Percentiles rank a stretch among this genome's conserved stretches.
Conservation (phyloP, 2,329 filamentous ascomycete species). For the Sarocladium strictum region DNA sequence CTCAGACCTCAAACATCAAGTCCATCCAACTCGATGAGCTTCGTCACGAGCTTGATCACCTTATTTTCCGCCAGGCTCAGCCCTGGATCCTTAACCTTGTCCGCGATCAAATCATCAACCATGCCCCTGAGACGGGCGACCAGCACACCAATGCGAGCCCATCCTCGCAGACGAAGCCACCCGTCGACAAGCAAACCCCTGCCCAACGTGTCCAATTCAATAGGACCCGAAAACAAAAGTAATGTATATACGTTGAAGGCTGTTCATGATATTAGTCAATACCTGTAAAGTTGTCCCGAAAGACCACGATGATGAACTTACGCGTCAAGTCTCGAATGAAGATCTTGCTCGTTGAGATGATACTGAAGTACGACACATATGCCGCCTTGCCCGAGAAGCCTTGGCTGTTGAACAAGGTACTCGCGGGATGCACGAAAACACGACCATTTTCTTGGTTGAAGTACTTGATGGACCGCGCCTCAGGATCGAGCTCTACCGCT, state of each 20-base stretch:
- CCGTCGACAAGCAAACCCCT: constrained; percentile 85
- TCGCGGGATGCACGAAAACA: constrained; percentile 89
- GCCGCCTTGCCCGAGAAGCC: constrained; percentile 67
- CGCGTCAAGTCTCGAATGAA: constrained; percentile 88
- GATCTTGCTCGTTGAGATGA: constrained; percentile 87
- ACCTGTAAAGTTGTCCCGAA: neutral
- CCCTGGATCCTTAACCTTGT: constrained; percentile 71
- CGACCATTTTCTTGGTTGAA: constrained; percentile 80
- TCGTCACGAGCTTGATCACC: constrained; percentile 71
- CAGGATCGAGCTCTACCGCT: constrained; percentile 86
- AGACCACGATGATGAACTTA: constrained; percentile 39
- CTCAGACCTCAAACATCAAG: constrained; percentile 50
- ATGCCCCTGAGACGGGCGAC: constrained; percentile 77
- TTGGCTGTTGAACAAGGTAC: constrained; percentile 78
- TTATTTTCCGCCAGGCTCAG: constrained; percentile 52
- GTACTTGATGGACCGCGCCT: constrained; percentile 87
- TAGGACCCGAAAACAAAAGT: constrained; percentile 79
- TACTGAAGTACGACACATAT: constrained; percentile 85
- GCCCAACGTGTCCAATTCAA: constrained; percentile 81
- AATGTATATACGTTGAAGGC: constrained; percentile 86
- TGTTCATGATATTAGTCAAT: constrained; percentile 24
- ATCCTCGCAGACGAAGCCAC: constrained; percentile 80
- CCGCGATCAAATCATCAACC: constrained; percentile 77
- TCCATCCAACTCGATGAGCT: constrained; percentile 84
- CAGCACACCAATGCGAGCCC: constrained; percentile 90